Evolutionary conservation across 2,329 filamentous ascomycete species (phyloP).

Genomic region (Chalaropsis ovoidea): DNA sequence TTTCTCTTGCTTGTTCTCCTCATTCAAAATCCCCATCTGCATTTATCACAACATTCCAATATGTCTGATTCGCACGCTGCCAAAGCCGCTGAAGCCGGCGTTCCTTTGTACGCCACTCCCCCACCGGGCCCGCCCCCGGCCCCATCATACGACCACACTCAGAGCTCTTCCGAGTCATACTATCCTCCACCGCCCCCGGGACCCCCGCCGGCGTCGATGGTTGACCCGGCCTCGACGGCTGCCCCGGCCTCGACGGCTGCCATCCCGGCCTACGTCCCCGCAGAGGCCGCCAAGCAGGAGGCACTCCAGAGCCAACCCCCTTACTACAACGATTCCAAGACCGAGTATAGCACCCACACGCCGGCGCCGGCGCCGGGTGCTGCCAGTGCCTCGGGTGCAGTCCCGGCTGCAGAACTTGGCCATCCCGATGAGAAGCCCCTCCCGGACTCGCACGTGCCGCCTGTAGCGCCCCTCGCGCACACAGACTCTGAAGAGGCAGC

Average conservation of each 20-base stretch:
- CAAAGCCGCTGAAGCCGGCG: slow-evolving; percentile 21
- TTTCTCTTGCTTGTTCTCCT: background rate
- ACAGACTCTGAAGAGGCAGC: slow-evolving; percentile 2
- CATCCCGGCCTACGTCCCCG: slow-evolving; percentile 17
- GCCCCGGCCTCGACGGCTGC: background rate
- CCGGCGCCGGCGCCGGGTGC: background rate
- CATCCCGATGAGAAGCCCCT: slow-evolving; percentile 10
- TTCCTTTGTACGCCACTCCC: slow-evolving; percentile 25
- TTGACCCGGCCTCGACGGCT: background rate
- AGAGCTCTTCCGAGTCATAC: slow-evolving; percentile 22
- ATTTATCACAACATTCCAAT: background rate
- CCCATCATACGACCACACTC: slow-evolving; percentile 17
- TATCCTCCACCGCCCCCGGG: slow-evolving; percentile 2
- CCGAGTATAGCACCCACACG: background rate
- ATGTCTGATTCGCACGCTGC: slow-evolving; percentile 18
- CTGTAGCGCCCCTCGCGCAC: slow-evolving; percentile 8
- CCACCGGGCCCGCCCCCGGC: slow-evolving; percentile 19
- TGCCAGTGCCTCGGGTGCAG: no score
- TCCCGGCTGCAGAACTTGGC: background rate
- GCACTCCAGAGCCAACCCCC: slow-evolving; percentile 13
- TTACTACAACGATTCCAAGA: background rate
- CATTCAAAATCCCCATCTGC: background rate
- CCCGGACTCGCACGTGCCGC: slow-evolving; percentile 1
- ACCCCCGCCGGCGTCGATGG: background rate
- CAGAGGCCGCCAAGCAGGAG: slow-evolving; percentile 12